These are phyloP conservation scores for Diaporthe longicolla DNA, from an alignment of 2,329 filamentous ascomycete species.

Conservation along the genomic window DNA sequence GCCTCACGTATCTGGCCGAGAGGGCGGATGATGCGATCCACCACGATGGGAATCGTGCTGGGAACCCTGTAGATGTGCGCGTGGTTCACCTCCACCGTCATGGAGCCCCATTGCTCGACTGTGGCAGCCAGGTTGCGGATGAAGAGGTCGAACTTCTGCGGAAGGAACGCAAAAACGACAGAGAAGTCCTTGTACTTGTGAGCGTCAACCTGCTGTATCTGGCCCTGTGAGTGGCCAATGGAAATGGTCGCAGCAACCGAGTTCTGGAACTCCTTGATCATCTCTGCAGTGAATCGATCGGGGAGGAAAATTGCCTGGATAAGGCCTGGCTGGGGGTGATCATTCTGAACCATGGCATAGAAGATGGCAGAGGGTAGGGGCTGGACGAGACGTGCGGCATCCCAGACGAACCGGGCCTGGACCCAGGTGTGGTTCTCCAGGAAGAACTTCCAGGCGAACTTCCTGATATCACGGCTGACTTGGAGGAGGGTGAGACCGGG, in stretches of 20 bases:
- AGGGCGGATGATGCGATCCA: not conserved
- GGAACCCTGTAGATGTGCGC: not conserved
- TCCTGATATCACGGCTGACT: not conserved
- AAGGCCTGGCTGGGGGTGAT: not conserved
- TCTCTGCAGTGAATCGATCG: not conserved
- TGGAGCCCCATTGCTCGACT: not conserved
- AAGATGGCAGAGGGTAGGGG: not conserved
- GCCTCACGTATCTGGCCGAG: not conserved
- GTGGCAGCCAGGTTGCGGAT: not conserved
- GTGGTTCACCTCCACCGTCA: not conserved
- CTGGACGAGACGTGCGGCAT: not conserved
- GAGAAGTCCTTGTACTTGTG: not conserved
- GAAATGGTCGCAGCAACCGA: not conserved
- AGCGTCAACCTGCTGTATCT: not conserved
- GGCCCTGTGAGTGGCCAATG: not conserved
- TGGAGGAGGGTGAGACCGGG: not conserved
- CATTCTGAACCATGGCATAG: not conserved
- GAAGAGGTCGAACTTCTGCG: not conserved
- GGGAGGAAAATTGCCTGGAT: not conserved
- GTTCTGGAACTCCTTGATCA: not conserved
- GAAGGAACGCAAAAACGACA: not conserved
- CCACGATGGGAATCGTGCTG: not conserved
- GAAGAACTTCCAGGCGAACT: not conserved
- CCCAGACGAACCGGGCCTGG: not conserved
- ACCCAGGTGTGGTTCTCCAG: not conserved